Evolutionary conservation across 2,329 filamentous ascomycete species (phyloP).

Genomic region (Stagonosporopsis vannaccii): DNA sequence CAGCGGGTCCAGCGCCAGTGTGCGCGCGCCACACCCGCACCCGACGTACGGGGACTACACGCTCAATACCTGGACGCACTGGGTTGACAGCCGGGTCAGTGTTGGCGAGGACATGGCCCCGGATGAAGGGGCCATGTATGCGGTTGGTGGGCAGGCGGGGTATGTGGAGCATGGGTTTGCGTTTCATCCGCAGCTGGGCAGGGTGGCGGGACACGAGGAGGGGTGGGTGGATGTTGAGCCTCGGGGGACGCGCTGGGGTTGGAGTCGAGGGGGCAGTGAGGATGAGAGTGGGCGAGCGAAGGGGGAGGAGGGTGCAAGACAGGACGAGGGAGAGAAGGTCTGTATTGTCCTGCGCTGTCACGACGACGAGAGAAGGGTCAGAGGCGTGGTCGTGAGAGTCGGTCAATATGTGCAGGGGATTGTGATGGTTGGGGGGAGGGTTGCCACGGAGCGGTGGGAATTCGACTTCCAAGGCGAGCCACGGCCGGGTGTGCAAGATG

Average conservation of each 20-base stretch:
- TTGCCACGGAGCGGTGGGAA: slow-evolving; percentile 65
- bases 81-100: neutral
- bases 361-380: slow-evolving; percentile 43
- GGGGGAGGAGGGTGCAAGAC: slow-evolving; percentile 13
- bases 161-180: slow-evolving; percentile 65
- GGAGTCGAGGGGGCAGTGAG: too few species aligned
- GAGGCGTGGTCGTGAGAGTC: slow-evolving; percentile 63
- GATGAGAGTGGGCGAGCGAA: too few species aligned
- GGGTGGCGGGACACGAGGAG: slow-evolving; percentile 68
- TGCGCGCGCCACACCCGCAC: neutral
- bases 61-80: neutral
- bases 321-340: too few species aligned
- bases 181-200: slow-evolving; percentile 63
- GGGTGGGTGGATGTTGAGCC: slow-evolving; percentile 66
- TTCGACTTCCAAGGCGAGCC: slow-evolving; percentile 25
- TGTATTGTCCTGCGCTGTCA: slow-evolving; percentile 56
- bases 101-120: neutral
- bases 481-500: too few species aligned
- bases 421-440: slow-evolving; percentile 53
- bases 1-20: neutral
- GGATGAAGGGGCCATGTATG: neutral
- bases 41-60: slow-evolving; percentile 29
- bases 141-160: slow-evolving; percentile 13
- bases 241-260: slow-evolving; percentile 40
- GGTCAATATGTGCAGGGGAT: slow-evolving; percentile 66